Evolutionary conservation across 75 land plant species (phyloP).

Genomic region (Picea sitchensis): DNA sequence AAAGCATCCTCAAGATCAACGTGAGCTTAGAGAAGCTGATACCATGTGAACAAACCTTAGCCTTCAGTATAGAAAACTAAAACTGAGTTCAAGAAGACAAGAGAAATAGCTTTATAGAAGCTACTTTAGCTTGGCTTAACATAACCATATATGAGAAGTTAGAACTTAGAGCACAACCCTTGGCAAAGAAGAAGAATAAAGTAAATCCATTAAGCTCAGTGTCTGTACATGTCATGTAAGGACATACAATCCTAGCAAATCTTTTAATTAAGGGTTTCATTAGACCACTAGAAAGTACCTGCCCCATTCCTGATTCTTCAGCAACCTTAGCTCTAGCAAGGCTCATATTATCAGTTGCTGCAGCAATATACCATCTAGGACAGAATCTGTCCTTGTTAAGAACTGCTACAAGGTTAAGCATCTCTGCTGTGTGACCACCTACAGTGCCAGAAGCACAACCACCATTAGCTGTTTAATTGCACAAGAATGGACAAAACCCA

Average conservation of each 20-base stretch:
- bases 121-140: neutral
- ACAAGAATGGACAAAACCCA: neutral
- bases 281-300: conserved; percentile 19
- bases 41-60: too few species aligned
- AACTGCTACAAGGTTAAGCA: conserved; percentile 66
- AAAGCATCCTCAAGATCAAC: too few species aligned
- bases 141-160: too few species aligned
- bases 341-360: conserved; percentile 87
- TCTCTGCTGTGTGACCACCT: conserved; percentile 99
- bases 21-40: too few species aligned
- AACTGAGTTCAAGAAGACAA: neutral
- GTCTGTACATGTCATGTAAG: neutral
- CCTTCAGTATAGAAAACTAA: neutral
- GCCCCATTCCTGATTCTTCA: conserved; percentile 37
- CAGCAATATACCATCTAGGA: conserved; percentile 85
- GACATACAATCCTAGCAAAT: neutral
- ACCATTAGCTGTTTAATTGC: neutral
- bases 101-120: too few species aligned
- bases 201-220: too few species aligned
- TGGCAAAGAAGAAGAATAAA: too few species aligned
- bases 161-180: neutral
- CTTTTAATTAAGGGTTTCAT: neutral
- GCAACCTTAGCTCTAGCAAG: conserved; percentile 62
- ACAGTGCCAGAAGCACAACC: neutral
- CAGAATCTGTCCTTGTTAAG: conserved; percentile 59